Evolutionary conservation across 2,329 filamentous ascomycete species (phyloP).

Genomic region (Sclerotinia sclerotiorum): DNA sequence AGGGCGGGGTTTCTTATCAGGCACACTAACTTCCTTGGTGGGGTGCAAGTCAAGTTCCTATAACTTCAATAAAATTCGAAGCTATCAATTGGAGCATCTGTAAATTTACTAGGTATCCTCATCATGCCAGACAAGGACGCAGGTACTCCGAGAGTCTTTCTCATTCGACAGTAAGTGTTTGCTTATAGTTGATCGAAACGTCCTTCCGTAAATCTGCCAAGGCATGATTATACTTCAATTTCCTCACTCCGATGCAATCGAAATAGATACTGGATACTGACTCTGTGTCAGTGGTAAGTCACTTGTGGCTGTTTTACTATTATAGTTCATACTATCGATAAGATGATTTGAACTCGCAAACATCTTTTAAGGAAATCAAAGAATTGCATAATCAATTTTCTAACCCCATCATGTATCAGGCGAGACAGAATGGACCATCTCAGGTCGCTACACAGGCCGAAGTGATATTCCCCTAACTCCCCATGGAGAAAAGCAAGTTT

Average conservation of each 20-base stretch:
- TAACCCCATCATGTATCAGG: slow-evolving; percentile 36
- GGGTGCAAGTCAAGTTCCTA: background rate
- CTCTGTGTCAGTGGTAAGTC: slow-evolving; percentile 22
- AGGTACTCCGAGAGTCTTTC: slow-evolving; percentile 44
- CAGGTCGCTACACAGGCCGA: slow-evolving; percentile 47
- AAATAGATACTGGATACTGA: background rate
- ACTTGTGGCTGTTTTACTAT: background rate
- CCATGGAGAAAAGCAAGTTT: slow-evolving; percentile 47
- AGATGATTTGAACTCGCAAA: background rate
- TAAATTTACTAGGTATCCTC: background rate
- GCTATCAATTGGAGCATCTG: background rate
- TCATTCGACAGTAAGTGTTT: slow-evolving; percentile 42
- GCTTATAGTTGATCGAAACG: background rate
- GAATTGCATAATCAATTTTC: background rate
- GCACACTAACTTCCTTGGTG: slow-evolving; percentile 8
- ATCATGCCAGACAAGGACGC: slow-evolving; percentile 43
- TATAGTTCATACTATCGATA: background rate
- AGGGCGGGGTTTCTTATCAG: slow-evolving; percentile 22
- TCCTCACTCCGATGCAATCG: background rate
- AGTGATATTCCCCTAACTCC: slow-evolving; percentile 45
- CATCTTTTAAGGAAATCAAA: too few relatives aligned
- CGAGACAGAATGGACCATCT: slow-evolving; percentile 50
- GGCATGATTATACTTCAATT: background rate
- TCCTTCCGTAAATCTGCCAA: background rate
- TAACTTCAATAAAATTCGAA: background rate